Base-by-base conservation (phyloP, 805 yeast genomes). In the Candida boidinii region DNA sequence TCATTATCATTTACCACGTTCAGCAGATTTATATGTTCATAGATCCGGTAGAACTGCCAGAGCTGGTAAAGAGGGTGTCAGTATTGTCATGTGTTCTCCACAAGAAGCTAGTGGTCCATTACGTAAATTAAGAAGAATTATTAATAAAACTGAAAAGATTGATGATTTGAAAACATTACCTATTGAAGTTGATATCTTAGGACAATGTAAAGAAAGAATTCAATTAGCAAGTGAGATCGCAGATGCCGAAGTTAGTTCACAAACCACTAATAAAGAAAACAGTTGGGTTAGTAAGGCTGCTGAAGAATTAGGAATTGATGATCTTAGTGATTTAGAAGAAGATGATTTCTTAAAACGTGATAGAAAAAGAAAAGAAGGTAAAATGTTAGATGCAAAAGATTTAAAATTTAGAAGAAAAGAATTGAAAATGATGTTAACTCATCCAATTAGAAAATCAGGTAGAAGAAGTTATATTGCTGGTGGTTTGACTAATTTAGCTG, bases 31-130 rank as follows among this genome's bases (percentile, higher is more conserved):
- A 31, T 92, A 92, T 51, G 79, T 92, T 45, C 98, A 92, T 58
- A 72, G 98, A 55, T 84, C 96, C 2, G 98, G 98, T 39, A 78
- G 98, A 70, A 92, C 98, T n/a, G 97, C 95, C 0, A 80, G 98
- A 66, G 96, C 94, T 2, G 92, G 90, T 1, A 67, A 63, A 30
- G 90, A 84, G 52, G 98, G 98, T 66, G 95, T 92, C n/a, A 81
- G 96, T 2, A 79, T 92, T 31, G 77, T 87, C 73, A 64, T 92
- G 34, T 86, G 96, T 49, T 83, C 95, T 4, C 96, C 96, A 12
- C 87, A 83, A 39, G 99, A 92, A 52, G 86, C 94, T 0, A 69
- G 86, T 36, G 95, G 95, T 0, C 88, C 97, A 1, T 64, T 88
- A 40, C 69, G 75, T 48, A 85, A 83, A 56, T 67, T 90, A 35